Percentiles rank a stretch among this genome's conserved stretches.
Conservation (phyloP, 495 filamentous ascomycete species). For the Cryomyces minteri region DNA sequence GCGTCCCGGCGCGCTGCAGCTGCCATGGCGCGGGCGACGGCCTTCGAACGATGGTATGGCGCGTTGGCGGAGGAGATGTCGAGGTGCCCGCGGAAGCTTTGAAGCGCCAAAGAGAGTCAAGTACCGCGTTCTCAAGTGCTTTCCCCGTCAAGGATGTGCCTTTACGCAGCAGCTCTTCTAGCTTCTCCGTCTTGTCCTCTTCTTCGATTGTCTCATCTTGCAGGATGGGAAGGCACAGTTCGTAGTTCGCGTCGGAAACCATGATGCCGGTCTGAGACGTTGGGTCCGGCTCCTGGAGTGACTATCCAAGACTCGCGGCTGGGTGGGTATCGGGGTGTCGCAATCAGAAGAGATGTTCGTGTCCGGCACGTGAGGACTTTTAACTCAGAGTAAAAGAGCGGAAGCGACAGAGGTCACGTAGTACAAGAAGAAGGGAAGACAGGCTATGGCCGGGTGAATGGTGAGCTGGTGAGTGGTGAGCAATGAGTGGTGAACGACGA, state of each 20-base stretch:
- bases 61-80: slow-evolving; percentile 58
- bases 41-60: slow-evolving; percentile 76
- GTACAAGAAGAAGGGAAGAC: too few relatives aligned
- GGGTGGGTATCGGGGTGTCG: too few relatives aligned
- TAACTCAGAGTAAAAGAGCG: neutral
- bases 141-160: slow-evolving; percentile 61
- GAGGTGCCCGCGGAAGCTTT: slow-evolving; percentile 59
- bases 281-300: too few relatives aligned
- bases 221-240: slow-evolving; percentile 74
- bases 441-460: too few relatives aligned
- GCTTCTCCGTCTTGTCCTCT: slow-evolving; percentile 86
- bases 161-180: slow-evolving; percentile 68
- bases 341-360: too few relatives aligned
- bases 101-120: slow-evolving; percentile 85
- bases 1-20: slow-evolving; percentile 56
- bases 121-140: slow-evolving; percentile 70
- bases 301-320: too few relatives aligned
- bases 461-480: too few relatives aligned
- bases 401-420: too few relatives aligned
- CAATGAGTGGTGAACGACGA: too few relatives aligned
- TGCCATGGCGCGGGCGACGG: slow-evolving; percentile 92
- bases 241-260: slow-evolving; percentile 85
- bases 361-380: too few relatives aligned
- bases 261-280: slow-evolving; percentile 27
- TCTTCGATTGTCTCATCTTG: slow-evolving; percentile 70